Evolutionary conservation across 2,329 filamentous ascomycete species (phyloP).

Genomic region (Hypoxylon sp.): DNA sequence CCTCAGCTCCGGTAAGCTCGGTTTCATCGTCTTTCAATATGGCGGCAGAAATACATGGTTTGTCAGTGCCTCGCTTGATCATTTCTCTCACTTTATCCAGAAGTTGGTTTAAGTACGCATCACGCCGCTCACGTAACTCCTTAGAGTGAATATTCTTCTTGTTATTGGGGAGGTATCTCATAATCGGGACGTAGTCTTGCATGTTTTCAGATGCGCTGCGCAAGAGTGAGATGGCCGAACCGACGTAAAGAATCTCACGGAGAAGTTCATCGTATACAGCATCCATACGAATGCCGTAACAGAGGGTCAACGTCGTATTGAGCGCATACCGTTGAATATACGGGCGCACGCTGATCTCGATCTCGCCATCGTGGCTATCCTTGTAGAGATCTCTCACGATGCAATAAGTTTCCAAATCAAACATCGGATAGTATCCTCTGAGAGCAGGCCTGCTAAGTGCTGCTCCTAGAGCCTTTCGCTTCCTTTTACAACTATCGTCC

Average conservation of each 20-base stretch:
- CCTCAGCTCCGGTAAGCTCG: slow-evolving; percentile 66
- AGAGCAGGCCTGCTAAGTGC: slow-evolving; percentile 63
- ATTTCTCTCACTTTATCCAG: slow-evolving; percentile 66
- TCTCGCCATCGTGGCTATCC: slow-evolving; percentile 60
- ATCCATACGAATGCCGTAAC: slow-evolving; percentile 70
- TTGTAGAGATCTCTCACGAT: slow-evolving; percentile 63
- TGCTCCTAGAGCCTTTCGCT: slow-evolving; percentile 65
- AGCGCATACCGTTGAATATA: slow-evolving; percentile 69
- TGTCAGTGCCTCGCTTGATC: slow-evolving; percentile 66
- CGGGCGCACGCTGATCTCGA: slow-evolving; percentile 63
- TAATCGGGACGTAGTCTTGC: slow-evolving; percentile 67
- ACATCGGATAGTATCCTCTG: slow-evolving; percentile 66
- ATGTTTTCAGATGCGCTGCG: slow-evolving; percentile 67
- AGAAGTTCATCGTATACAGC: slow-evolving; percentile 66
- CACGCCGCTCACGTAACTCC: slow-evolving; percentile 63
- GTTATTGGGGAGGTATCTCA: slow-evolving; percentile 67
- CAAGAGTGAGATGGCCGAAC: slow-evolving; percentile 65
- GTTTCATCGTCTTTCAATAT: slow-evolving; percentile 69
- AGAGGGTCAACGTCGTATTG: slow-evolving; percentile 69
- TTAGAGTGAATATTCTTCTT: slow-evolving; percentile 64
- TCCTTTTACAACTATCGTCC: slow-evolving; percentile 68
- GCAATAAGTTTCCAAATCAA: slow-evolving; percentile 67
- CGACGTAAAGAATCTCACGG: slow-evolving; percentile 67
- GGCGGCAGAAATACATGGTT: slow-evolving; percentile 68
- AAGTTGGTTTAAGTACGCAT: slow-evolving; percentile 65